These are phyloP conservation scores for Kalmanozyma brasiliensis DNA, from an alignment of 1,284 basidiomycete genomes.

Conservation along the genomic window DNA sequence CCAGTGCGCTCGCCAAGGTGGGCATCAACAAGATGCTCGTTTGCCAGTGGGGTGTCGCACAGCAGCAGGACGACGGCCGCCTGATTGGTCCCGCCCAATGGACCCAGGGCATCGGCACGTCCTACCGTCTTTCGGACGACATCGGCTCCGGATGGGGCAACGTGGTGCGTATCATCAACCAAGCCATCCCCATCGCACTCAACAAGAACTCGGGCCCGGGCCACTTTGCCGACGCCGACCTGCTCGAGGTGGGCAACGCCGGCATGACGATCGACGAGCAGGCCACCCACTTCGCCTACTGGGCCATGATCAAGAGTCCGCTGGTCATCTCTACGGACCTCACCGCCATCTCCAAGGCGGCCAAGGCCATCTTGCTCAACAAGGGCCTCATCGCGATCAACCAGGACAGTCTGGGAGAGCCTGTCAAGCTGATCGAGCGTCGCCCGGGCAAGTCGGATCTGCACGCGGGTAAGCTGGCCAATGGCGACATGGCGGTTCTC, in stretches of 20 bases:
- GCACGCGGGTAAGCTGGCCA: slow-evolving; percentile 34
- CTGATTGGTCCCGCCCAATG: slow-evolving; percentile 45
- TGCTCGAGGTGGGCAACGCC: slow-evolving; percentile 48
- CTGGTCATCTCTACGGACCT: slow-evolving; percentile 66
- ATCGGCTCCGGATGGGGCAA: slow-evolving; percentile 28
- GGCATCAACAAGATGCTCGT: slow-evolving; percentile 72
- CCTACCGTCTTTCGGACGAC: slow-evolving; percentile 69
- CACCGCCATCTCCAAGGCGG: slow-evolving; percentile 32
- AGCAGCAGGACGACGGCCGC: slow-evolving; percentile 13
- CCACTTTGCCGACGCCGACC: slow-evolving; percentile 59
- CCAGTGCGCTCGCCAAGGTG: slow-evolving; percentile 71
- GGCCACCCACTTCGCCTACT: slow-evolving; percentile 59
- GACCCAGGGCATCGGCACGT: slow-evolving; percentile 69
- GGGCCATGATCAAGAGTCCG: slow-evolving; percentile 63
- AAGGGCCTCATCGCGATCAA: slow-evolving; percentile 56
- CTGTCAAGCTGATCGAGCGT: slow-evolving; percentile 52
- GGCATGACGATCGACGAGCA: slow-evolving; percentile 59
- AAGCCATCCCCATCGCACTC: slow-evolving; percentile 42
- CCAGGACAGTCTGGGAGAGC: slow-evolving; percentile 53
- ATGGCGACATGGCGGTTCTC: slow-evolving; percentile 48
- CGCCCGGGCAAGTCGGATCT: slow-evolving; percentile 41
- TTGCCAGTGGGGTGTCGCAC: slow-evolving; percentile 70
- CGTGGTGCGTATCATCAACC: slow-evolving; percentile 28
- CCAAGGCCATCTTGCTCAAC: slow-evolving; percentile 57
- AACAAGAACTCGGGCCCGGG: slow-evolving; percentile 49